Conservation (phyloP, 805 yeast species). For the Metschnikowia continentalis region DNA sequence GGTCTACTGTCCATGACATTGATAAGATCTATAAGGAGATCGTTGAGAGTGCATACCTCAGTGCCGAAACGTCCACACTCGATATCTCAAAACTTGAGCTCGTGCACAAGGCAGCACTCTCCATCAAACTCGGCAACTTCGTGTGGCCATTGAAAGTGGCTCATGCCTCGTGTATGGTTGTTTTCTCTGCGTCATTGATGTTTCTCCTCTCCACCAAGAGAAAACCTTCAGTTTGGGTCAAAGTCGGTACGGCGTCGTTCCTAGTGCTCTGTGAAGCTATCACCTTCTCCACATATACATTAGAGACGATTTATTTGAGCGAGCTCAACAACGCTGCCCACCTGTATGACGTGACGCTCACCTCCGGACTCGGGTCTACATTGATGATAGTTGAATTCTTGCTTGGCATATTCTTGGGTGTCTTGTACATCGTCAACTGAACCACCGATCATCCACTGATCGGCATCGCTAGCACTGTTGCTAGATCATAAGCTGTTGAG, state of each 20-base stretch:
- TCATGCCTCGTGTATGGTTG: constrained; percentile 2
- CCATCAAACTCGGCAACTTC: constrained; percentile 8
- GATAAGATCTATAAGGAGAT: constrained; percentile 12
- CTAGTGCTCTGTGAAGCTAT: constrained; percentile 10
- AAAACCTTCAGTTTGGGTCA: neutral
- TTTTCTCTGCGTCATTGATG: constrained; percentile 3
- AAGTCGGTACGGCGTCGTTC: constrained; percentile 3
- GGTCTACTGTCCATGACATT: constrained; percentile 8
- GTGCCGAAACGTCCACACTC: constrained; percentile 3
- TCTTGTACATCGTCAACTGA: constrained; percentile 4
- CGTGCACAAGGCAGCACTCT: constrained; percentile 10
- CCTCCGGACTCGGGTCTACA: constrained; percentile 10
- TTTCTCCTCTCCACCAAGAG: neutral
- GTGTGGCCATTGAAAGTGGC: constrained; percentile 8
- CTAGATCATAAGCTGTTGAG: neutral
- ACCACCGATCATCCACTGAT: neutral
- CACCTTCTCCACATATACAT: constrained; percentile 9
- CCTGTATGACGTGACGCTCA: constrained; percentile 11
- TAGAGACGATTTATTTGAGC: constrained; percentile 7
- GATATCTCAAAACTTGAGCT: constrained; percentile 11
- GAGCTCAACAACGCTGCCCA: constrained; percentile 9
- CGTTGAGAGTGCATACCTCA: neutral
- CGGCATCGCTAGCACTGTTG: neutral
- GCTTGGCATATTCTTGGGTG: constrained; percentile 7
- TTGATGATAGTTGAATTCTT: constrained; percentile 10